Conservation (phyloP, 352 stramenopile species). For the Pythium oligandrum region DNA sequence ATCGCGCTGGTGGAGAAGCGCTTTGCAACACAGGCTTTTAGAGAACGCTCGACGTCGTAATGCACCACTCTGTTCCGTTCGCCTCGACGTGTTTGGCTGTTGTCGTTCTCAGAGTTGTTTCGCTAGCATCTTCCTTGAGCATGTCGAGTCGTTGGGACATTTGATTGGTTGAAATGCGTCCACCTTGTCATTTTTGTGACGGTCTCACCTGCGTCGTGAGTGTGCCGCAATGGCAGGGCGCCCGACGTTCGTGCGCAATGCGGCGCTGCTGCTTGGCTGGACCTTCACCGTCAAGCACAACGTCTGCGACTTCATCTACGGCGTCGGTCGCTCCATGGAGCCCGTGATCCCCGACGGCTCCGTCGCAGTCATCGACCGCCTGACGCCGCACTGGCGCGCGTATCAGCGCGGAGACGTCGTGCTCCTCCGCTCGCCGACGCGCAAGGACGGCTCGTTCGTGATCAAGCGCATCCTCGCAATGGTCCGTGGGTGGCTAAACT, state of each 20-base stretch:
- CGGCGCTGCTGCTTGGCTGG: constrained; percentile 57
- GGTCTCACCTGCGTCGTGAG: too few relatives aligned
- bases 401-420: constrained; percentile 80
- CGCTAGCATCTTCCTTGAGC: too few relatives aligned
- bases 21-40: constrained; percentile 42
- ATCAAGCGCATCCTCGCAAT: constrained; percentile 86
- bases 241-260: constrained; percentile 27
- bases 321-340: constrained; percentile 81
- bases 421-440: constrained; percentile 74
- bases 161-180: too few relatives aligned
- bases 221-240: too few relatives aligned
- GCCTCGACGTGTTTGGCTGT: too few relatives aligned
- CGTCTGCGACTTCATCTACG: constrained; percentile 76
- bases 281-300: constrained; percentile 60
- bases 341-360: constrained; percentile 78
- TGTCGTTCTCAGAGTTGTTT: too few relatives aligned
- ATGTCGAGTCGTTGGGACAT: too few relatives aligned
- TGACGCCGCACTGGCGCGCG: constrained; percentile 60
- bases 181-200: too few relatives aligned
- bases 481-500: constrained; percentile 20
- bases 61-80: too few relatives aligned
- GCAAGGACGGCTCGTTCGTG: constrained; percentile 63
- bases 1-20: constrained; percentile 60
- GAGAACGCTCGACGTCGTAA: constrained; percentile 22
- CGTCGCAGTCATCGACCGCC: constrained; percentile 75